Base-by-base conservation (phyloP, 768 basidiomycete species). In the Suillus discolor region DNA sequence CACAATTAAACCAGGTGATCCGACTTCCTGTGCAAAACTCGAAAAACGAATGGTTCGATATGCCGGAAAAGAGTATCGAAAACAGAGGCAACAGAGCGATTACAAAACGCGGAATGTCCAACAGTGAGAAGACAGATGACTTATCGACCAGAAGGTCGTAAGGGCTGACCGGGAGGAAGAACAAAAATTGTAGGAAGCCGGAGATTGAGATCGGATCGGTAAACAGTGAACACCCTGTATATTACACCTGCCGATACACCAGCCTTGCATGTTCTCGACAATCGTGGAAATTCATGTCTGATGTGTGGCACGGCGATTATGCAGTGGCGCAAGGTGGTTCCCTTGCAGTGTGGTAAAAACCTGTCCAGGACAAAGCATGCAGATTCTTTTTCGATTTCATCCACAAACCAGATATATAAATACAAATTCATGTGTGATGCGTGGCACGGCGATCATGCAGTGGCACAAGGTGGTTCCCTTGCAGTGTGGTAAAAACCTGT, bases 201-300 rank as follows among this genome's bases (percentile, higher is more conserved):
- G n/a, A 81, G 74, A 60, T 74, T 74, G 65, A 84, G 73, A 63
- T 84, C 82, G 36, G n/a, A n/a, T n/a, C n/a, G n/a, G n/a, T n/a
- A n/a, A n/a, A n/a, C n/a, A n/a, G 77, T 79, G 67, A 84, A 83
- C 9, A 82, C 79, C 62, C 72, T 75, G 65, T 76, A 77, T 39
- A 84, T 70, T 11, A 72, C 74, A 34, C 73, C 73, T 18, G 74
- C 69, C 31, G 83, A 82, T 38, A 87, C 74, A 6, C 84, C 84
- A 23, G 70, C 77, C 18, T 80, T n/a, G n/a, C n/a, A n/a, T n/a
- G n/a, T n/a, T n/a, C n/a, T n/a, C n/a, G n/a, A n/a, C n/a, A n/a
- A n/a, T n/a, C n/a, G n/a, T n/a, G n/a, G n/a, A n/a, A n/a, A n/a
- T n/a, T n/a, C n/a, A n/a, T n/a, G n/a, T n/a, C n/a, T n/a, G n/a